These are phyloP conservation scores for Gymnopus androsaceus DNA, from an alignment of 1,284 basidiomycete species.

Conservation along the genomic window DNA sequence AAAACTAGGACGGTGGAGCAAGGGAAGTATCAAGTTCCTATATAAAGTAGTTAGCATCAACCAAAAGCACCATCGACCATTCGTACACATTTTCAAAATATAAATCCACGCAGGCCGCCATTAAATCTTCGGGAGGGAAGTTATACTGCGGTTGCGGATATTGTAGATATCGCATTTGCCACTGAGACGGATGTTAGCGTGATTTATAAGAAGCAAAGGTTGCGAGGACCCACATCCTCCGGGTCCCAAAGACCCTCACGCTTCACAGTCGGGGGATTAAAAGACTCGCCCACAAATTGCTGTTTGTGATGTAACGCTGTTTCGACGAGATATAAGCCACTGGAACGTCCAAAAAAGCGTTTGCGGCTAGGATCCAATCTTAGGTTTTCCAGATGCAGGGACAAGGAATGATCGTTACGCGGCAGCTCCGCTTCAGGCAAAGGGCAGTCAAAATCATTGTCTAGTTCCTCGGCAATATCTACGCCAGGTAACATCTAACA, in stretches of 20 bases:
- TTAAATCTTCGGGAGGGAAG: conserved; percentile 68
- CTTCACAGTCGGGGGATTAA: conserved; percentile 13
- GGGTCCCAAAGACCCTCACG: conserved; percentile 36
- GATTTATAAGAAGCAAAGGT: neutral
- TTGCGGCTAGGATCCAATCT: conserved; percentile 35
- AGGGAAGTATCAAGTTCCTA: conserved; percentile 67
- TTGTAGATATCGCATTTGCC: conserved; percentile 7
- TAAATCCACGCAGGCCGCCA: conserved; percentile 59
- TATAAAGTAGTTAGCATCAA: no score
- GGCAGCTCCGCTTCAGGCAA: conserved; percentile 24
- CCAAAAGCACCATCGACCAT: no score
- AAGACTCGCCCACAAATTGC: conserved; percentile 32
- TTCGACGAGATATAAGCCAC: conserved; percentile 43
- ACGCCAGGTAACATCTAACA: conserved; percentile 36
- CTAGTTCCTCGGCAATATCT: conserved; percentile 38
- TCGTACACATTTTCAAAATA: conserved; percentile 68
- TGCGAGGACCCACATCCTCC: conserved; percentile 29
- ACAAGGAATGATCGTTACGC: conserved; percentile 32
- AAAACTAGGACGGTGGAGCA: conserved; percentile 82
- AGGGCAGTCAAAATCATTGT: conserved; percentile 24
- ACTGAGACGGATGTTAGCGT: neutral
- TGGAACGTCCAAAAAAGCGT: conserved; percentile 43
- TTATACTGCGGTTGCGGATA: conserved; percentile 25
- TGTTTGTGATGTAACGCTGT: conserved; percentile 41
- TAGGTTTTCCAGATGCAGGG: conserved; percentile 31